phyloP scores from a whole-genome alignment of 306 rosid species.

The Crotalaria pallida region DNA sequence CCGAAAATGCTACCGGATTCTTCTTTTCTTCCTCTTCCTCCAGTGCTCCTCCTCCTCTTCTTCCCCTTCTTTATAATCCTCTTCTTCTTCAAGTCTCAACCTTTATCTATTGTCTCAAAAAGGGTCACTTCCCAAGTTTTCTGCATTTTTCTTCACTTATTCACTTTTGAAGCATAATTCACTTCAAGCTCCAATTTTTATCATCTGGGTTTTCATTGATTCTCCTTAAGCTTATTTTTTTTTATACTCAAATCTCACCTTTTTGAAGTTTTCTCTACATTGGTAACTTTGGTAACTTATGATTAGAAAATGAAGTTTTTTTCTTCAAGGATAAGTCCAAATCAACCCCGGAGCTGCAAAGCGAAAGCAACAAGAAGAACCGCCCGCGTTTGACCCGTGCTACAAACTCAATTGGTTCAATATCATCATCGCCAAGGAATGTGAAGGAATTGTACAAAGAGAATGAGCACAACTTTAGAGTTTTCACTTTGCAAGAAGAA shows the following conservation, averaged over 20 bases:
- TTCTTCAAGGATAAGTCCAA: constrained; percentile 46
- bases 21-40: too few relatives aligned
- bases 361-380: constrained; percentile 15
- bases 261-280: neutral
- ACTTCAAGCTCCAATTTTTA: neutral
- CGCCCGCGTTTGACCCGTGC: constrained; percentile 26
- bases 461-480: constrained; percentile 57
- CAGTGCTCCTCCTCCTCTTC: too few relatives aligned
- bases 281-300: neutral
- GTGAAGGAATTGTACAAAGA: constrained; percentile 80
- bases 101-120: too few relatives aligned
- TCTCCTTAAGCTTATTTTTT: neutral
- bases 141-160: neutral
- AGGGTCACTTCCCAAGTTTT: neutral
- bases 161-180: too few relatives aligned
- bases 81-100: too few relatives aligned
- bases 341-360: constrained; percentile 63
- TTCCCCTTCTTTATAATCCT: too few relatives aligned
- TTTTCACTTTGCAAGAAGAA: constrained; percentile 56
- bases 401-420: constrained; percentile 49
- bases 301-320: constrained; percentile 61
- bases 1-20: too few relatives aligned
- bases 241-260: neutral
- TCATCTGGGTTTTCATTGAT: neutral
- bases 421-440: constrained; percentile 55